These are phyloP conservation scores for Blastobotrys illinoisensis DNA, from an alignment of 1,139 yeast genomes.

Conservation along the genomic window DNA sequence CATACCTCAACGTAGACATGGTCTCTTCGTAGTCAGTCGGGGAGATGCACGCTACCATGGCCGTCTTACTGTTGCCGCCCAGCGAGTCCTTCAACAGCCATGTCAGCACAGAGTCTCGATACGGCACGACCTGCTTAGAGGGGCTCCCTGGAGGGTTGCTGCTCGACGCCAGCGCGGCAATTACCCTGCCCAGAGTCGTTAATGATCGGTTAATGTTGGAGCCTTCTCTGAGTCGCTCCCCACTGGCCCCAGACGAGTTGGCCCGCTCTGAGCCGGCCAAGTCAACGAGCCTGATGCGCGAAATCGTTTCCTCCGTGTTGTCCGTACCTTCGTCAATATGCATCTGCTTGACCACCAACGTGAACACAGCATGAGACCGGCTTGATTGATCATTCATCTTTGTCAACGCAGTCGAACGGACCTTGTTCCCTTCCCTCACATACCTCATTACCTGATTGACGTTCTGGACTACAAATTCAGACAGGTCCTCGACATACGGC, in stretches of 20 bases:
- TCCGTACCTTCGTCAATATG: conserved; percentile 39
- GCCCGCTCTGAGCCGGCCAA: conserved; percentile 80
- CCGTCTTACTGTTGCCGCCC: conserved; percentile 71
- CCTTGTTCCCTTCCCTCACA: conserved; percentile 44
- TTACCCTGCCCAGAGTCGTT: conserved; percentile 71
- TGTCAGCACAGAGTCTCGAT: conserved; percentile 66
- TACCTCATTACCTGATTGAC: conserved; percentile 43
- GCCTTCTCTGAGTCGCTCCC: conserved; percentile 67
- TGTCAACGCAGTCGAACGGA: conserved; percentile 64
- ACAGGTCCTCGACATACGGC: conserved; percentile 63
- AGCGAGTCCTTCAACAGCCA: conserved; percentile 67
- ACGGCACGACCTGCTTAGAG: conserved; percentile 46
- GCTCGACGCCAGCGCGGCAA: conserved; percentile 49
- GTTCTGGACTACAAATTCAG: conserved; percentile 43
- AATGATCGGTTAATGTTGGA: conserved; percentile 67
- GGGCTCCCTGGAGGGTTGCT: conserved; percentile 15
- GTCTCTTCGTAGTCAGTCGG: conserved; percentile 76
- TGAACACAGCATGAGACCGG: conserved; percentile 64
- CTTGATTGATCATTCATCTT: conserved; percentile 65
- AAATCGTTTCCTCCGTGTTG: conserved; percentile 52
- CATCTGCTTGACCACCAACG: conserved; percentile 56
- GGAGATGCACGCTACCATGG: conserved; percentile 70
- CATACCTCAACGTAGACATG: conserved; percentile 65
- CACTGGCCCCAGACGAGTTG: conserved; percentile 56
- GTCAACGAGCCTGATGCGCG: conserved; percentile 67